phyloP scores from a whole-genome alignment of 116 monocot genomes.

The Posidonia oceanica region DNA sequence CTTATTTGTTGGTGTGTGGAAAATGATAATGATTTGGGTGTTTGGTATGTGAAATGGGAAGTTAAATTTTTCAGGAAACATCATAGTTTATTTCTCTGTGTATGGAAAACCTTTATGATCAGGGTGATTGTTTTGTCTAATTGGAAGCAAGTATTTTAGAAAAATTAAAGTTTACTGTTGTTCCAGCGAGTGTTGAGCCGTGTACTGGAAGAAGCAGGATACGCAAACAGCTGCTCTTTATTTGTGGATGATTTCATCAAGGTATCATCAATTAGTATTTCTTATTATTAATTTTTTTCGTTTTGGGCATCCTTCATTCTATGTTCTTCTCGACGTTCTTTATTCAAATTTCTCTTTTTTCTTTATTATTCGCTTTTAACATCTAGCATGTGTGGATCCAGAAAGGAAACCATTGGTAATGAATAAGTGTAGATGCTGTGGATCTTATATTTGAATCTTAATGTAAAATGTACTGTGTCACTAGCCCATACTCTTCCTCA shows the following conservation, averaged over 20 bases:
- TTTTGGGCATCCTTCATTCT: not conserved
- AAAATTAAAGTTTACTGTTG: not conserved
- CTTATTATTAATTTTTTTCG: not conserved
- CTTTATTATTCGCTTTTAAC: not conserved
- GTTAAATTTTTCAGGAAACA: no score
- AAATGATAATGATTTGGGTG: no score
- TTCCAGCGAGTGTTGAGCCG: conserved; percentile 51
- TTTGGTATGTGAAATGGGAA: no score
- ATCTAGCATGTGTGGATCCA: not conserved
- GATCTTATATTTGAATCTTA: not conserved
- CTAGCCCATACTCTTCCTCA: no score
- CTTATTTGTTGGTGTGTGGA: no score
- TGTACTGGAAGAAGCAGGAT: conserved; percentile 74
- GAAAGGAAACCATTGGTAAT: not conserved
- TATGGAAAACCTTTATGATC: no score
- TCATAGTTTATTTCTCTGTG: no score
- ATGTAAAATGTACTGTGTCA: no score
- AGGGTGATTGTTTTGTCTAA: no score
- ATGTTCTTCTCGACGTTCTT: not conserved
- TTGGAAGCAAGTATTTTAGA: not conserved
- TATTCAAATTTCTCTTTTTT: not conserved
- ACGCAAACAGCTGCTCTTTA: conserved; percentile 33
- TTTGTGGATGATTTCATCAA: conserved; percentile 52
- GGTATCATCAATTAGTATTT: conserved; percentile 18
- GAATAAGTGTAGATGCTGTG: not conserved